Percentiles rank a stretch among this genome's conserved stretches.
Conservation (phyloP, 2,329 filamentous ascomycete genomes). For the Fusarium continuum region DNA sequence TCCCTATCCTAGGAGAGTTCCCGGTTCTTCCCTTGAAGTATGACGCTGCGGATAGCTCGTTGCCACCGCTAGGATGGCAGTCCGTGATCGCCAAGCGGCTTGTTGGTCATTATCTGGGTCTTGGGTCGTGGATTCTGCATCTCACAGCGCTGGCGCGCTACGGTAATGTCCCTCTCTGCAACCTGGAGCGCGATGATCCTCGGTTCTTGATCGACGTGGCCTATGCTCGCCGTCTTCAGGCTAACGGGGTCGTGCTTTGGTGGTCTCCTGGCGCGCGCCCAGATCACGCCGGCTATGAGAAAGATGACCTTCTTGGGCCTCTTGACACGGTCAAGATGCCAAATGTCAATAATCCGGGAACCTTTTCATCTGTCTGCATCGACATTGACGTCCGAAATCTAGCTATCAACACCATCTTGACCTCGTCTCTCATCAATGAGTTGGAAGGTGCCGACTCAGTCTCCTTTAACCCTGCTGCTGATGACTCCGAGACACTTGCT, state of each 20-base stretch:
- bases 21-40: conserved; percentile 84
- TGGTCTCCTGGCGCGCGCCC: conserved; percentile 90
- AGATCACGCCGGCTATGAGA: conserved; percentile 95
- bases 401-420: conserved; percentile 96
- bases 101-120: conserved; percentile 87
- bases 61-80: conserved; percentile 95
- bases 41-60: conserved; percentile 83
- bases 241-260: conserved; percentile 94
- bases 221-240: conserved; percentile 88
- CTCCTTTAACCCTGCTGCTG: conserved; percentile 72
- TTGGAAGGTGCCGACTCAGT: conserved; percentile 89
- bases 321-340: conserved; percentile 93
- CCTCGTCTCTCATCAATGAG: conserved; percentile 95
- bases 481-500: conserved; percentile 66
- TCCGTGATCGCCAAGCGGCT: conserved; percentile 85
- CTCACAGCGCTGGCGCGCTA: conserved; percentile 88
- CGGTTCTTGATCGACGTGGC: conserved; percentile 95
- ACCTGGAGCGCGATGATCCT: conserved; percentile 92
- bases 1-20: conserved; percentile 84
- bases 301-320: conserved; percentile 84
- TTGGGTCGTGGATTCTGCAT: conserved; percentile 93
- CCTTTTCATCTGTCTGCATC: conserved; percentile 95
- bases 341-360: conserved; percentile 89
- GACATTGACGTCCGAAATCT: conserved; percentile 94
- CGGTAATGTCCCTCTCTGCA: conserved; percentile 93